phyloP scores from a whole-genome alignment of 306 rosid species.

The Quercus variabilis region DNA sequence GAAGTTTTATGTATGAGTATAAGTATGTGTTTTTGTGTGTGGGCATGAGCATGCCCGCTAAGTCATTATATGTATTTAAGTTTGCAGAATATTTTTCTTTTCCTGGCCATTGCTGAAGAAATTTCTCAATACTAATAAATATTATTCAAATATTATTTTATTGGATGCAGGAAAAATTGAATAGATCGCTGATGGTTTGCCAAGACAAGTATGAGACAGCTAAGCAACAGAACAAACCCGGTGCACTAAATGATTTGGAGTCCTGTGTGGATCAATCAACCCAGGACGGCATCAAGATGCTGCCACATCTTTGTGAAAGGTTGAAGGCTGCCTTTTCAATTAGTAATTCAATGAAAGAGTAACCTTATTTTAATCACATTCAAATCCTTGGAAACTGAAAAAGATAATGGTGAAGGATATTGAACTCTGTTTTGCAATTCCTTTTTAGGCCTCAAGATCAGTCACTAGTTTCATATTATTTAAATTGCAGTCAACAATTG shows the following conservation, averaged over 20 bases:
- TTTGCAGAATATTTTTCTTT: background rate
- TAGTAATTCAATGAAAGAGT: conserved; percentile 18
- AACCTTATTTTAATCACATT: conserved; percentile 7
- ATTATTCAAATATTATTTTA: background rate
- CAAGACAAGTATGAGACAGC: conserved; percentile 86
- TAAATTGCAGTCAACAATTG: background rate
- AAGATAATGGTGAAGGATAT: conserved; percentile 8
- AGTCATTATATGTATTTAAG: no score
- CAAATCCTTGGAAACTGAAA: background rate
- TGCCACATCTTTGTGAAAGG: conserved; percentile 61
- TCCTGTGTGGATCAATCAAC: conserved; percentile 77
- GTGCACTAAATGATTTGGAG: conserved; percentile 55
- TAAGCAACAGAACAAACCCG: conserved; percentile 55
- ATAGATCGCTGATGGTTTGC: conserved; percentile 88
- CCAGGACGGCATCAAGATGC: conserved; percentile 58
- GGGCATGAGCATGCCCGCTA: background rate
- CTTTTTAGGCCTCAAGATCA: background rate
- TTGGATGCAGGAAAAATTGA: conserved; percentile 73
- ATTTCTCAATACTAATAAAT: background rate
- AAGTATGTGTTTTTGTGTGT: background rate
- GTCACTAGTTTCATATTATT: background rate
- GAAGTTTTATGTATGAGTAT: background rate
- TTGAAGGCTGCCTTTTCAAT: conserved; percentile 61
- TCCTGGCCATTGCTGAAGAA: background rate
- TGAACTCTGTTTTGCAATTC: background rate